These are phyloP conservation scores for Alternaria tenuissima DNA, from an alignment of 2,329 filamentous ascomycete species.

Conservation along the genomic window DNA sequence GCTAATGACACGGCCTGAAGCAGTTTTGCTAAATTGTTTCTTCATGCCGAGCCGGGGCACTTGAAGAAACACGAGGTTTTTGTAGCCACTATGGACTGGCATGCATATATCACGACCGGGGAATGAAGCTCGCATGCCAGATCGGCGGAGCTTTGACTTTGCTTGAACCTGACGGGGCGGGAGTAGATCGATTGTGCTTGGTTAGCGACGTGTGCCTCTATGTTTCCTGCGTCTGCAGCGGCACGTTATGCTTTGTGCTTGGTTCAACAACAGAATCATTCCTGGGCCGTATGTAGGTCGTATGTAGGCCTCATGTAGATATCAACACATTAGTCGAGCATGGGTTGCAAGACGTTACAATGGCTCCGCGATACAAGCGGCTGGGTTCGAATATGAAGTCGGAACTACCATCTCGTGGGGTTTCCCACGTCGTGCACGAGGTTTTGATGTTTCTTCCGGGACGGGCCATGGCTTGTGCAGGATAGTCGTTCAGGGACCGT, in stretches of 20 bases:
- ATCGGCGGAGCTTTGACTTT: conserved; percentile 42
- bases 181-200: conserved; percentile 12
- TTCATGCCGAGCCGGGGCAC: conserved; percentile 22
- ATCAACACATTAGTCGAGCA: conserved; percentile 12
- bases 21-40: conserved; percentile 19
- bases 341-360: conserved; percentile 28
- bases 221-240: conserved; percentile 12
- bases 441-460: conserved; percentile 25
- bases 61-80: conserved; percentile 17
- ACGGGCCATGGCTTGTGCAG: conserved; percentile 27
- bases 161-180: conserved; percentile 16
- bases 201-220: conserved; percentile 7
- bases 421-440: conserved; percentile 30
- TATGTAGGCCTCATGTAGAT: neutral
- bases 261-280: conserved; percentile 25
- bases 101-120: conserved; percentile 29
- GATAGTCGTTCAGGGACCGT: conserved; percentile 30
- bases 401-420: conserved; percentile 39
- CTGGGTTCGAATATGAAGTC: conserved; percentile 30
- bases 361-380: conserved; percentile 21
- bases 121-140: conserved; percentile 26
- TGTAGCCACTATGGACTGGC: conserved; percentile 32
- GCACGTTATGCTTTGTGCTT: conserved; percentile 26
- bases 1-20: conserved; percentile 15
- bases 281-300: conserved; percentile 15